Evolutionary conservation across 306 rosid species (phyloP).

Genomic region (Ormosia emarginata): DNA sequence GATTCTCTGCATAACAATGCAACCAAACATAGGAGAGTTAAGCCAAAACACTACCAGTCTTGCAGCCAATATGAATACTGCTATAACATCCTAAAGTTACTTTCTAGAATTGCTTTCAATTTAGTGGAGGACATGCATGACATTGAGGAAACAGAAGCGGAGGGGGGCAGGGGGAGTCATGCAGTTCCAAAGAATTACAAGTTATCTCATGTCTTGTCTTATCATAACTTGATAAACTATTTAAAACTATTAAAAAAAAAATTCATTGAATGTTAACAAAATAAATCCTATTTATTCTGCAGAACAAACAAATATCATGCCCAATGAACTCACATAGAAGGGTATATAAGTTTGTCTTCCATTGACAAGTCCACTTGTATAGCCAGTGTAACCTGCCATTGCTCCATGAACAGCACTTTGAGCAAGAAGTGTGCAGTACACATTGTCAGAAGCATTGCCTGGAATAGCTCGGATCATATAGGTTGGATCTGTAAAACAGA

Average conservation of each 20-base stretch:
- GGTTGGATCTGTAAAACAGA: conserved; percentile 73
- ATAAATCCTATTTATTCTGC: background rate
- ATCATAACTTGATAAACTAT: background rate
- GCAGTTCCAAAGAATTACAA: background rate
- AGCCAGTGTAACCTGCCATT: conserved; percentile 96
- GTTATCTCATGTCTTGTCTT: background rate
- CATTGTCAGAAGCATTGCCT: conserved; percentile 88
- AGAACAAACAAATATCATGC: background rate
- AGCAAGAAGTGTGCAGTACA: conserved; percentile 89
- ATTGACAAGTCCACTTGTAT: conserved; percentile 72
- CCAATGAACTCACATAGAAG: conserved; percentile 59
- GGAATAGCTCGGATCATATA: conserved; percentile 96
- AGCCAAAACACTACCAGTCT: background rate
- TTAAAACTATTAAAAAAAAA: background rate
- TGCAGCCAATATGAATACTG: conserved; percentile 11
- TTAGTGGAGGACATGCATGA: background rate
- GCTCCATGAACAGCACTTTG: conserved; percentile 97
- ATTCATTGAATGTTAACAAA: background rate
- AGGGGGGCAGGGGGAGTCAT: background rate
- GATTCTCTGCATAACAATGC: conserved; percentile 57
- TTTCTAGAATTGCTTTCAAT: background rate
- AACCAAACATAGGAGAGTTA: background rate
- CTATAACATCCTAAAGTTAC: background rate
- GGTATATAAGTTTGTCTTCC: conserved; percentile 94
- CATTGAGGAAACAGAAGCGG: too few species aligned